Conservation (phyloP, 371 early-diverging fungal genomes). For the Syncephalastrum racemosum region DNA sequence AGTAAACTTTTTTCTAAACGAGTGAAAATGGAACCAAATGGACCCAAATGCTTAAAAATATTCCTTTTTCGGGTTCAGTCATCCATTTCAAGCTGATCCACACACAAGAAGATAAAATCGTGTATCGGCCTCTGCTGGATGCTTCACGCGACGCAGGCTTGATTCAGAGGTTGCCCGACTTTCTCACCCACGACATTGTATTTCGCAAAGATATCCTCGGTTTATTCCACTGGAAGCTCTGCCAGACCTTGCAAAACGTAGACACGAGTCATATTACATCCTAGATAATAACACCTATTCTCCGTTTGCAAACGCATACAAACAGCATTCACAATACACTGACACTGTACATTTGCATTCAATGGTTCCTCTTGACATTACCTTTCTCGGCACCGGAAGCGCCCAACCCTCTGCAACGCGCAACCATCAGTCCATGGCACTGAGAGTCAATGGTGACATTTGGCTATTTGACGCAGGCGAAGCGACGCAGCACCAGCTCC, state of each 20-base stretch:
- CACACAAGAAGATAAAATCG: conserved; percentile 10
- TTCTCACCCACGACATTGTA: conserved; percentile 13
- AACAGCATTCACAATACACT: too few relatives aligned
- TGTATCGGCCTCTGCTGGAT: conserved; percentile 22
- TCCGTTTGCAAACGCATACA: too few relatives aligned
- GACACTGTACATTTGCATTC: too few relatives aligned
- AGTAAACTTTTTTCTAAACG: too few relatives aligned
- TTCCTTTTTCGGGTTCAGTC: conserved; percentile 10
- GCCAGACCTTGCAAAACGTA: conserved; percentile 2
- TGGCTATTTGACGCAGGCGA: conserved; percentile 81
- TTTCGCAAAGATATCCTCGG: conserved; percentile 17
- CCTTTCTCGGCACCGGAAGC: conserved; percentile 70
- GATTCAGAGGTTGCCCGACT: conserved; percentile 14
- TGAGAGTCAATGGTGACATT: conserved; percentile 50
- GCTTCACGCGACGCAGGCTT: conserved; percentile 12
- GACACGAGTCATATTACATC: too few relatives aligned
- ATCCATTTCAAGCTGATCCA: conserved; percentile 24
- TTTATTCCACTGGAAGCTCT: conserved; percentile 18
- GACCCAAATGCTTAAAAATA: background rate
- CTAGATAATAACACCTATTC: too few relatives aligned
- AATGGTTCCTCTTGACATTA: conserved; percentile 47
- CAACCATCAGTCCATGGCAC: conserved; percentile 67
- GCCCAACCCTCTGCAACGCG: conserved; percentile 71
- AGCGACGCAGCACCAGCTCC: conserved; percentile 68
- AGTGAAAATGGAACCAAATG: background rate